Base-by-base conservation (phyloP, 176 grass and related monocot species). In the Thalia dealbata region DNA sequence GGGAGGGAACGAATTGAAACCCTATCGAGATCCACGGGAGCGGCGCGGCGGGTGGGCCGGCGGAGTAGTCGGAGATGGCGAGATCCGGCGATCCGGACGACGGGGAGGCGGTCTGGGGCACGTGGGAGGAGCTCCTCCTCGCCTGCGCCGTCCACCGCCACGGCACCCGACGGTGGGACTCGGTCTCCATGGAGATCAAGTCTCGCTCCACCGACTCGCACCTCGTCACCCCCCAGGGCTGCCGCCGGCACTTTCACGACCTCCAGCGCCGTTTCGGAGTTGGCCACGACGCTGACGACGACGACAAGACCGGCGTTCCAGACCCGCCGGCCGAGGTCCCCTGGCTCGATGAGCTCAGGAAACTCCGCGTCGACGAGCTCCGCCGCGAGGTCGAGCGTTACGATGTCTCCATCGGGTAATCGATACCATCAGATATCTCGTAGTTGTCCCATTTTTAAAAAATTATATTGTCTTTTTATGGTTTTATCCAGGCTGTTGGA, bases 381-480 rank as follows among this genome's bases (percentile, higher is more conserved):
- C 89, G 87, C 62, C 86, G 80, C 58, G 92, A 90, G 89, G 84
- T 96, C 74, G 82, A 90, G 79, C 82, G 70, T 71, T 84, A 85
- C 84, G 92, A 96, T 79, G 46, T 96, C 61, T 92, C 84, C 70
- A 96, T 96, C 84, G 84, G 79, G 92, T 96, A 96, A 83, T 0
- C 66, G 11, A 30, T 70, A 1, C 35, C 26, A 13, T 59, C 54
- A 54, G 7, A 18, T 25, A 13, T 70, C 19, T 45, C 54, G 23
- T 58, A 30, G 5, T 87, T 74, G 75, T 30, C 15, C 72, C 71
- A 35, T 62, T 18, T 42, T n/a, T n/a, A n/a, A 38, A 38, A 38
- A 38, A 38, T 28, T 58, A 14, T 65, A 52, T 26, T 73, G 1
- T 64, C 60, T 28, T 28, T 10, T 0, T 46, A 61, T 14, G 6